These are phyloP conservation scores for Phytophthora fragariae DNA, from an alignment of 352 stramenopile genomes.

Conservation along the genomic window DNA sequence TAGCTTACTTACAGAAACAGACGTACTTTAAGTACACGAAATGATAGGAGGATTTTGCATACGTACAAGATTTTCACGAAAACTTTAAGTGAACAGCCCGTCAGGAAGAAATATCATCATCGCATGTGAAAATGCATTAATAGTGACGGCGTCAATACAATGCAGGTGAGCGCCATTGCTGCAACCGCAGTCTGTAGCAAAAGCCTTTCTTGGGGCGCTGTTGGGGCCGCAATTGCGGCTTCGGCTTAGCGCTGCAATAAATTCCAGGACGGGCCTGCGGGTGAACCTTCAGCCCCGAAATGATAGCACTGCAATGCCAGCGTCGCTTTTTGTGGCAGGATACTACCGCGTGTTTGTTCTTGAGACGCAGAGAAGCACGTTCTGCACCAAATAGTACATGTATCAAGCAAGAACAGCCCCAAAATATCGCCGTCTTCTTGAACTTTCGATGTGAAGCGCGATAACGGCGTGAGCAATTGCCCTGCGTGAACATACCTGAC, in stretches of 20 bases:
- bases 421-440: neutral
- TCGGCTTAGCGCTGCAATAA: neutral
- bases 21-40: neutral
- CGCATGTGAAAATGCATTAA: neutral
- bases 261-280: neutral
- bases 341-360: too few relatives aligned
- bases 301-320: neutral
- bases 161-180: constrained; percentile 4
- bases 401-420: too few relatives aligned
- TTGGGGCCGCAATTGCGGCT: neutral
- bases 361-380: too few relatives aligned
- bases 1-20: too few relatives aligned
- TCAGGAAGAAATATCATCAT: neutral
- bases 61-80: neutral
- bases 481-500: neutral
- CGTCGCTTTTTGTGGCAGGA: too few relatives aligned
- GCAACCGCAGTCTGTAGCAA: constrained; percentile 8
- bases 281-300: neutral
- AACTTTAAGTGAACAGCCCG: neutral
- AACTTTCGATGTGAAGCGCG: too few relatives aligned
- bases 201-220: neutral
- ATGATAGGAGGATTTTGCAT: neutral
- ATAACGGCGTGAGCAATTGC: neutral
- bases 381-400: too few relatives aligned
- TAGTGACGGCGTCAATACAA: constrained; percentile 19